Evolutionary conservation across 2,329 filamentous ascomycete genomes (phyloP), one percentile per base, ranked within the genome.

Genomic region (Paraphoma sp.): DNA sequence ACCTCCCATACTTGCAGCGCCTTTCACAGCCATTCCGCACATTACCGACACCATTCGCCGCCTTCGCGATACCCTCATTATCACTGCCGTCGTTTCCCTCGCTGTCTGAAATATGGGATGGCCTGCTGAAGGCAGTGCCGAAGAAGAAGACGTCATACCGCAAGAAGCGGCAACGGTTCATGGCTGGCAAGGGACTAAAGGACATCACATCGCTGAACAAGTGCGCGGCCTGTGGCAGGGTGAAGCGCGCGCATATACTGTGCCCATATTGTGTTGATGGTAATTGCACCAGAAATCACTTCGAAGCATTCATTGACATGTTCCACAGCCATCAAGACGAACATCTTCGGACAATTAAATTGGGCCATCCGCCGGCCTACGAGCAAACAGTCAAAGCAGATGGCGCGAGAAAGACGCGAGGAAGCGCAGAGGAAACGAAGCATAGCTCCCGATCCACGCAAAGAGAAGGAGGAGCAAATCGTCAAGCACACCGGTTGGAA

Each of bases 91-190:
- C 69, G 9, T 58, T 76, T 23, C 74, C 76, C 1, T 74, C 85
- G 5, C 73, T 93, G n/a, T 79, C 97, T 18, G 88, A 90, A 61
- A 88, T 99, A 70, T 98, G 94, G 94, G 94, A 97, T 67, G 93
- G 91, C 6, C 86, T 99, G 45, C 83, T 99, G 65, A 89, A 89
- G 64, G 95, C 95, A 1, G 95, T 98, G 14, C 95, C 95, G 5
- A 99, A 99, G 85, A 98, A 97, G 82, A 99, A 98, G 86, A 96
- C 93, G 33, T 97, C 94, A 42, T 92, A 99, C 78, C 92, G 92
- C 83, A 97, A 95, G 82, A 97, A 93, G 84, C 86, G 95, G 68
- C 89, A 93, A 74, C 87, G 96, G 70, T 93, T 96, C 74, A 90
- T 98, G 89, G 94, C 93, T 23, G 95, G 95, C 72, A 99, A 99